Evolutionary conservation across 2,329 filamentous ascomycete species (phyloP).

Genomic region (Alternaria postmessia): DNA sequence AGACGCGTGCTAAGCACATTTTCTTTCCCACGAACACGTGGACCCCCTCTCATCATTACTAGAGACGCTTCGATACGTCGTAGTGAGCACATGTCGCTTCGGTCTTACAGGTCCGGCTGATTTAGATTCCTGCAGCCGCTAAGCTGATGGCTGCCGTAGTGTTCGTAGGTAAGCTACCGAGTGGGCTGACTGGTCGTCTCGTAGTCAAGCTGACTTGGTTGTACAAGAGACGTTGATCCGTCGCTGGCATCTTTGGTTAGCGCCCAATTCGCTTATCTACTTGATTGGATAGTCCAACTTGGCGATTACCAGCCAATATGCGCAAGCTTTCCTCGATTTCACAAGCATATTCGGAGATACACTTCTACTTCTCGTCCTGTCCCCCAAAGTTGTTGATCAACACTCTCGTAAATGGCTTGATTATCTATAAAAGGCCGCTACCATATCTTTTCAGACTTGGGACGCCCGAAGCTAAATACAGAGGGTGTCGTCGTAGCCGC

Average conservation of each 20-base stretch:
- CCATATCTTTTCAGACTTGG: not conserved
- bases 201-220: not conserved
- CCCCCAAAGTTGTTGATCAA: too few species aligned
- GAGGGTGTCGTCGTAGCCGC: slow-evolving; percentile 24
- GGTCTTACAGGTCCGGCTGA: not conserved
- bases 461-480: not conserved
- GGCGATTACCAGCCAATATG: not conserved
- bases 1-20: not conserved
- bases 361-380: not conserved
- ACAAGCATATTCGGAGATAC: not conserved
- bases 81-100: not conserved
- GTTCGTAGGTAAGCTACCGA: not conserved
- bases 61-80: not conserved
- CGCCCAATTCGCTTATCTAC: not conserved
- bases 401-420: not conserved
- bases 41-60: not conserved
- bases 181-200: not conserved
- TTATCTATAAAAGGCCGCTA: not conserved
- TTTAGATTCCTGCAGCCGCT: not conserved
- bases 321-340: not conserved
- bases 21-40: not conserved
- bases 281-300: not conserved
- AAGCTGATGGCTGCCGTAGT: slow-evolving; percentile 1
- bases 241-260: not conserved
- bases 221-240: not conserved